Conservation (phyloP, 371 early-diverging fungal species). For the Blakeslea trispora region DNA sequence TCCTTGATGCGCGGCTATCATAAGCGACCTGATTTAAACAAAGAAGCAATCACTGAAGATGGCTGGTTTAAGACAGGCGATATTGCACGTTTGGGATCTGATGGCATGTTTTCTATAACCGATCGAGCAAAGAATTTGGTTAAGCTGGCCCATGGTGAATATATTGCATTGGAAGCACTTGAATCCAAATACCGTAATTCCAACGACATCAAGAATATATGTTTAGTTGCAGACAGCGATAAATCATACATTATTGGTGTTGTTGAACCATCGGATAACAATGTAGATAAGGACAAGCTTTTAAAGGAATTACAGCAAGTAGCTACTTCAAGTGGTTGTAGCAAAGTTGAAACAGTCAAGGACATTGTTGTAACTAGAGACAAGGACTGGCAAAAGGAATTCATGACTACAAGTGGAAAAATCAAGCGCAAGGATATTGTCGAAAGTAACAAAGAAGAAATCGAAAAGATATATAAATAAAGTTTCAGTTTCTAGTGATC, state of each 20-base stretch:
- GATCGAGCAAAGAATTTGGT: conserved; percentile 90
- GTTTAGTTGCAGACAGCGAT: conserved; percentile 77
- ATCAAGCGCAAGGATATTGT: conserved; percentile 57
- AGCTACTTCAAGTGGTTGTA: conserved; percentile 47
- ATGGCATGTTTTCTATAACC: conserved; percentile 72
- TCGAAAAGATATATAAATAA: conserved; percentile 48
- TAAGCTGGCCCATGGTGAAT: conserved; percentile 92
- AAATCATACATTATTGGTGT: conserved; percentile 65
- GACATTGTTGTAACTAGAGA: conserved; percentile 49
- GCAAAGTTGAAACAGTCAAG: conserved; percentile 50
- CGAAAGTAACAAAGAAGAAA: conserved; percentile 51
- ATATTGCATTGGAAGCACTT: conserved; percentile 92
- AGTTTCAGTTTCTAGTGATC: background rate
- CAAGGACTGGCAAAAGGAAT: conserved; percentile 53
- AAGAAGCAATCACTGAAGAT: conserved; percentile 75
- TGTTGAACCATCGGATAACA: conserved; percentile 60
- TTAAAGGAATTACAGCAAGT: conserved; percentile 48
- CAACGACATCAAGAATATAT: conserved; percentile 73
- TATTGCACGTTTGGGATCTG: conserved; percentile 76
- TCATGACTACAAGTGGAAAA: conserved; percentile 60
- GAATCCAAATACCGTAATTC: conserved; percentile 84
- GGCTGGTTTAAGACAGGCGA: conserved; percentile 98
- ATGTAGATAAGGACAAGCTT: conserved; percentile 45
- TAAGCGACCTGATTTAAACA: conserved; percentile 81
- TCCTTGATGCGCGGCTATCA: conserved; percentile 88